Conservation (phyloP, 2,329 filamentous ascomycete species). For the Xylaria sp. region DNA sequence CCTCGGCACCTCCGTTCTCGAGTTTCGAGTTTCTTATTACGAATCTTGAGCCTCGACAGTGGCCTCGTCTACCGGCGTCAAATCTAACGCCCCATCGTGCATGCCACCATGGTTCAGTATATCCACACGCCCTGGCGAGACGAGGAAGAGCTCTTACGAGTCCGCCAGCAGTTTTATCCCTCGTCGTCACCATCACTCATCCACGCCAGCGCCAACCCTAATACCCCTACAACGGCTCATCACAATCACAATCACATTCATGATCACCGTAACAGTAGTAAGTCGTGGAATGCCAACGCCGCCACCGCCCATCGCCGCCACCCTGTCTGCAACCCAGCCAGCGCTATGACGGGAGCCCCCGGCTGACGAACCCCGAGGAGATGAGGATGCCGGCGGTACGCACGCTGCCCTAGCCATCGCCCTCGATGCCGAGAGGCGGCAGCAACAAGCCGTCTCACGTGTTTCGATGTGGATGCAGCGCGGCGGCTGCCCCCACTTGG, state of each 20-base stretch:
- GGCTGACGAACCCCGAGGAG: constrained; percentile 34
- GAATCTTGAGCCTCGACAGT: constrained; percentile 14
- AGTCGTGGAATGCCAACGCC: constrained; percentile 13
- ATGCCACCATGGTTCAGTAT: constrained; percentile 71
- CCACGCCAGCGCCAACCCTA: constrained; percentile 27
- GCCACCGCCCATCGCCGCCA: constrained; percentile 17
- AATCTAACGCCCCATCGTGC: constrained; percentile 21
- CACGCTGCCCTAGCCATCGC: constrained; percentile 17
- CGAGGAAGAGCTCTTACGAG: constrained; percentile 71
- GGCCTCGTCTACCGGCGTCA: constrained; percentile 6
- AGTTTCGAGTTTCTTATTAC: constrained; percentile 2
- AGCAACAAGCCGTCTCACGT: constrained; percentile 64
- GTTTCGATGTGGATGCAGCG: constrained; percentile 78
- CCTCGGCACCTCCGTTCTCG: constrained; percentile 18
- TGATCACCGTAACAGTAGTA: constrained; percentile 12
- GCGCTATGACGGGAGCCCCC: constrained; percentile 6
- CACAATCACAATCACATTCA: background rate
- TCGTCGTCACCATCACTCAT: constrained; percentile 27
- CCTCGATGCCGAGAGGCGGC: constrained; percentile 40
- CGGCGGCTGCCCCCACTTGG: constrained; percentile 79
- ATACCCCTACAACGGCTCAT: constrained; percentile 15
- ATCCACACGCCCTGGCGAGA: constrained; percentile 79
- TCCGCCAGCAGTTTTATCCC: constrained; percentile 74
- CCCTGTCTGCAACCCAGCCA: constrained; percentile 25
- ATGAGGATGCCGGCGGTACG: constrained; percentile 24